Conservation (phyloP, 371 early-diverging fungal species). For the Fennellomyces sp. region DNA sequence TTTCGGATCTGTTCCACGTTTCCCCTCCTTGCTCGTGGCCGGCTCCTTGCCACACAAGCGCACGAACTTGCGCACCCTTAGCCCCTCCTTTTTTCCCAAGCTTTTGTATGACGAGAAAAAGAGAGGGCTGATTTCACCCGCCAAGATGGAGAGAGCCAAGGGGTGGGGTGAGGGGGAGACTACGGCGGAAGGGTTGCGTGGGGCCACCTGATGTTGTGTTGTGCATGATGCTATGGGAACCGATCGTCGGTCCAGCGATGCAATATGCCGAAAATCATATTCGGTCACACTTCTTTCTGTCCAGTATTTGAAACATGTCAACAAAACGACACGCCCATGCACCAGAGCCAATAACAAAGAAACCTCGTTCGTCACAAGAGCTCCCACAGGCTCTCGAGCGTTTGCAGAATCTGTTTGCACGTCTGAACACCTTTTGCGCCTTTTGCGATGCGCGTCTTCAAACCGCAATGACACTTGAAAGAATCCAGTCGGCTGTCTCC, state of each 20-base stretch:
- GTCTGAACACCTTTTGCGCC: slow-evolving; percentile 35
- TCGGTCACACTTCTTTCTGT: no score
- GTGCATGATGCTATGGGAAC: no score
- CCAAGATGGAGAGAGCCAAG: no score
- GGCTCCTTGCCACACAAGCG: not conserved
- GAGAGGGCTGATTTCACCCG: no score
- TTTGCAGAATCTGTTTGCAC: slow-evolving; percentile 20
- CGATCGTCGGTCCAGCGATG: no score
- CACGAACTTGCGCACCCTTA: not conserved
- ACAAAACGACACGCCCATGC: not conserved
- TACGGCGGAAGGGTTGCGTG: no score
- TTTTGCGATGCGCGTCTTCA: slow-evolving; percentile 43
- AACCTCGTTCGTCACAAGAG: not conserved
- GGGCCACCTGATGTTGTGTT: no score
- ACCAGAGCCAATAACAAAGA: not conserved
- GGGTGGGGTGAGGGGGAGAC: no score
- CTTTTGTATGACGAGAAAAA: no score
- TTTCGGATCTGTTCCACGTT: slow-evolving; percentile 12
- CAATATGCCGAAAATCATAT: no score
- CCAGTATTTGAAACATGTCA: no score
- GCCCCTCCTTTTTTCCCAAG: not conserved
- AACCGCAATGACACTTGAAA: slow-evolving; percentile 27
- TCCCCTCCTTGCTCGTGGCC: slow-evolving; percentile 6
- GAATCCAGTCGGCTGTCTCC: slow-evolving; percentile 26
- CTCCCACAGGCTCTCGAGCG: slow-evolving; percentile 6